Percentiles rank a stretch among this genome's conserved stretches.
Conservation (phyloP, 495 filamentous ascomycete species). For the Lasiosphaeria miniovina region DNA sequence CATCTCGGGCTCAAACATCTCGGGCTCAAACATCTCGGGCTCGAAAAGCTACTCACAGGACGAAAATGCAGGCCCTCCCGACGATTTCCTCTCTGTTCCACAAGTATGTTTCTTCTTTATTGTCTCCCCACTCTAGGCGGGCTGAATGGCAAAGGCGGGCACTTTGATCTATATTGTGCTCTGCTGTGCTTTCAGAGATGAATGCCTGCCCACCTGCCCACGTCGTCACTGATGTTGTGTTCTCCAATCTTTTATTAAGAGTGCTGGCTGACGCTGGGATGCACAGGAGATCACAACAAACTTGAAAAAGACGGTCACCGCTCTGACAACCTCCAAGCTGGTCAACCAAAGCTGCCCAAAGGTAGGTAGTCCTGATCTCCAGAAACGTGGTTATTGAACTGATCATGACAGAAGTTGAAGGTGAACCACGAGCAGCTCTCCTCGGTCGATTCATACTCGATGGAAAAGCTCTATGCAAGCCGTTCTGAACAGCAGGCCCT, state of each 20-base stretch:
- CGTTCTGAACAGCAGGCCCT: constrained; percentile 63
- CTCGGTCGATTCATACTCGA: constrained; percentile 35
- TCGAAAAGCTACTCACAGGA: constrained; percentile 38
- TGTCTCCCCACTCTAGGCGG: neutral
- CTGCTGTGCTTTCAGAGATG: too few relatives aligned
- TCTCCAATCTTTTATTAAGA: neutral
- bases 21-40: constrained; percentile 8
- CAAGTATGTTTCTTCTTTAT: constrained; percentile 13
- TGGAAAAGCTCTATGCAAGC: constrained; percentile 64
- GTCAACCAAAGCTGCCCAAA: constrained; percentile 47
- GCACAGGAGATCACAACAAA: constrained; percentile 10
- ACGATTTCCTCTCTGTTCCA: constrained; percentile 14
- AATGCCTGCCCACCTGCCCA: too few relatives aligned
- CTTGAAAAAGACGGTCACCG: constrained; percentile 41
- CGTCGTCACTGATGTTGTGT: too few relatives aligned
- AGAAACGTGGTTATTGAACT: constrained; percentile 13
- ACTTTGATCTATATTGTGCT: neutral
- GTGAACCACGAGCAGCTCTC: constrained; percentile 40
- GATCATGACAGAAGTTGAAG: constrained; percentile 50
- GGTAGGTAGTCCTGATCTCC: constrained; percentile 26
- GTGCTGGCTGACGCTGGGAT: neutral
- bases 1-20: constrained; percentile 23
- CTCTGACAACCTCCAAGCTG: constrained; percentile 47
- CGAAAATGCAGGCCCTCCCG: constrained; percentile 39
- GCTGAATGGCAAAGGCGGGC: neutral